A percentile compares a stretch with the other conserved stretches of the same genome.
Evolutionary conservation across 495 filamentous ascomycete genomes (phyloP).

Genomic region (Penicillium malachiteum): DNA sequence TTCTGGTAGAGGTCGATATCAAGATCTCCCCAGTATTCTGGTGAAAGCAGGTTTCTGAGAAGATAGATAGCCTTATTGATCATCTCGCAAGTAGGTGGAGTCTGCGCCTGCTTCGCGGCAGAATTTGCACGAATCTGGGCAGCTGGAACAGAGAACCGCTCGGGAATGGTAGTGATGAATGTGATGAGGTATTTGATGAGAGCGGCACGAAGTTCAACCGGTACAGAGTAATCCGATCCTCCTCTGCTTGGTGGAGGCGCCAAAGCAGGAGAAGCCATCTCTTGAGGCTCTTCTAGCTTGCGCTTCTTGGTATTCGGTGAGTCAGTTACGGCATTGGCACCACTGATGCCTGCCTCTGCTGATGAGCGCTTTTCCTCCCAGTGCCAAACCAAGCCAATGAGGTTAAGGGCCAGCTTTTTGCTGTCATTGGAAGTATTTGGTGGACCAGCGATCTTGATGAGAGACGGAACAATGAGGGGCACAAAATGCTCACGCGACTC

Average conservation of each 20-base stretch:
- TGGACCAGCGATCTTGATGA: slow-evolving; percentile 82
- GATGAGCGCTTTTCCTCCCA: slow-evolving; percentile 86
- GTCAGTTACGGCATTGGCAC: slow-evolving; percentile 53
- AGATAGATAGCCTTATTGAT: slow-evolving; percentile 79
- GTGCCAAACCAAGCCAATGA: slow-evolving; percentile 84
- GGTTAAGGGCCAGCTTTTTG: slow-evolving; percentile 85
- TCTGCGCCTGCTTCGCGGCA: slow-evolving; percentile 41
- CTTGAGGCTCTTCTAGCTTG: slow-evolving; percentile 60
- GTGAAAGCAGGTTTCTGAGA: slow-evolving; percentile 82
- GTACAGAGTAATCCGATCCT: slow-evolving; percentile 66
- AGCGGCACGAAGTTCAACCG: slow-evolving; percentile 62
- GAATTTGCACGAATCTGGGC: slow-evolving; percentile 59
- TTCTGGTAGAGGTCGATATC: slow-evolving; percentile 90
- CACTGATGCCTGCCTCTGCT: slow-evolving; percentile 37
- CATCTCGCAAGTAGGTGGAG: slow-evolving; percentile 66
- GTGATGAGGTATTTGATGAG: slow-evolving; percentile 91
- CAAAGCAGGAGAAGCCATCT: slow-evolving; percentile 38
- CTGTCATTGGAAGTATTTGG: slow-evolving; percentile 82
- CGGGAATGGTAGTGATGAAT: slow-evolving; percentile 86
- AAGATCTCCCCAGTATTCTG: slow-evolving; percentile 87
- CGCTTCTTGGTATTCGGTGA: slow-evolving; percentile 76
- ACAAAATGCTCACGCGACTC: slow-evolving; percentile 90
- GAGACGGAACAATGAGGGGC: slow-evolving; percentile 79
- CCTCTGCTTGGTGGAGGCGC: slow-evolving; percentile 54
- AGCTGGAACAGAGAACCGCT: slow-evolving; percentile 73